Base-by-base conservation (phyloP, 1,284 basidiomycete species). In the Ceratobasidium sp. region DNA sequence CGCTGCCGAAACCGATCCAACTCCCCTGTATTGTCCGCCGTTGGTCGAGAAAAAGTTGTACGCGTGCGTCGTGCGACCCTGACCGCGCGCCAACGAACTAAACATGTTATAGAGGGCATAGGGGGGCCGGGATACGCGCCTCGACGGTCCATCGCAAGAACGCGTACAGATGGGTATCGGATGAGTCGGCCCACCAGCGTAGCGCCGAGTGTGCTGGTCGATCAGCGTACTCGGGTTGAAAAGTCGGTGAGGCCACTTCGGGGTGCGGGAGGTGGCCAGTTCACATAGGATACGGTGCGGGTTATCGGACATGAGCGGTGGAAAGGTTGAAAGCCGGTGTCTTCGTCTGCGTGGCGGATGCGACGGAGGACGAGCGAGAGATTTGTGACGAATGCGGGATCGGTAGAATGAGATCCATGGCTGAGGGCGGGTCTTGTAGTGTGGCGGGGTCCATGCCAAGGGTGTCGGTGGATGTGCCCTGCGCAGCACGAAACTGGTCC, bases 121-220 rank as follows among this genome's bases (percentile, higher is more conserved):
- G 86, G 85, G 94, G 90, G 7, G 88, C 88, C 6, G 87, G 81
- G 74, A 94, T 90, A 63, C 92, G 88, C 3, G 87, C 85, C 76
- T 95, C 91, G 8, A 96, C 89, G 0, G 93, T 91, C 89, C 94
- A 96, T 74, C 93, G 90, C 56, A 96, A 83, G 81, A 98, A 97
- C 0, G 90, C 87, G 0, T 91, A 90, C 0, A 95, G 84, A 75
- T 90, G 88, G 0, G 89, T 91, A 24, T 87, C 82, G 0, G 86
- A 86, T 9, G 78, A 71, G 24, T 92, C 90, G 31, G 92, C 90
- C 95, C 95, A 98, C 79, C 94, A 94, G 77, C 92, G 90, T 37
- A 95, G 84, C 0, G 91, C 94, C 39, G 87, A 85, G 79, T 97
- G 95, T 0, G 88, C 83, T 0, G 93, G 89, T 14, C 94, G 86